Evolutionary conservation across 306 rosid species (phyloP).

Genomic region (Lathyrus oleraceus): DNA sequence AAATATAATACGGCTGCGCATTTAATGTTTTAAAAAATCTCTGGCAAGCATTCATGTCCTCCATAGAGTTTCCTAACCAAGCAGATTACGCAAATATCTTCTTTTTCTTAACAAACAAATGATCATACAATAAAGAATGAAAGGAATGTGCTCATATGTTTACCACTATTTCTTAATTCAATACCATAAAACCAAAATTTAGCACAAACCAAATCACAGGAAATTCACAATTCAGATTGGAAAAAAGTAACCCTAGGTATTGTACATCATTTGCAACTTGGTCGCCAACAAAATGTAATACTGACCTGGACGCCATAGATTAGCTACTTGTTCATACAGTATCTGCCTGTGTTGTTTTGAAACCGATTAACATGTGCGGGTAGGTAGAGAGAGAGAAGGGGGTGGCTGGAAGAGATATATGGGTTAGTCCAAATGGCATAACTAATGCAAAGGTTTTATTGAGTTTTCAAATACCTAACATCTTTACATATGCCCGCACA

Average conservation of each 20-base stretch:
- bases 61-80: conserved; percentile 10
- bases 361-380: not conserved
- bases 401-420: not conserved
- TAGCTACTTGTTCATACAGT: not conserved
- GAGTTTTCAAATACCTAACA: not conserved
- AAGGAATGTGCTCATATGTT: not conserved
- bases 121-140: not conserved
- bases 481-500: not conserved
- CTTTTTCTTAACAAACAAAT: not conserved
- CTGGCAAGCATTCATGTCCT: not conserved
- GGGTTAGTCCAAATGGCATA: not conserved
- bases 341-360: conserved; percentile 1
- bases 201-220: conserved; percentile 3
- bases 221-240: not conserved
- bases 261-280: not conserved
- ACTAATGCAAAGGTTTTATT: not conserved
- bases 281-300: not conserved
- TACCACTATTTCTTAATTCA: conserved; percentile 6
- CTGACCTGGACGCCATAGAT: conserved; percentile 3
- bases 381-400: not conserved
- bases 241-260: not conserved
- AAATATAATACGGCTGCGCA: not conserved
- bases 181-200: not conserved
- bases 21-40: not conserved
- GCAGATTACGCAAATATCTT: conserved; percentile 8